Evolutionary conservation across 1,139 yeast genomes (phyloP), one percentile per base, ranked within the genome.

Genomic region (Arxiozyma slooffiae): DNA sequence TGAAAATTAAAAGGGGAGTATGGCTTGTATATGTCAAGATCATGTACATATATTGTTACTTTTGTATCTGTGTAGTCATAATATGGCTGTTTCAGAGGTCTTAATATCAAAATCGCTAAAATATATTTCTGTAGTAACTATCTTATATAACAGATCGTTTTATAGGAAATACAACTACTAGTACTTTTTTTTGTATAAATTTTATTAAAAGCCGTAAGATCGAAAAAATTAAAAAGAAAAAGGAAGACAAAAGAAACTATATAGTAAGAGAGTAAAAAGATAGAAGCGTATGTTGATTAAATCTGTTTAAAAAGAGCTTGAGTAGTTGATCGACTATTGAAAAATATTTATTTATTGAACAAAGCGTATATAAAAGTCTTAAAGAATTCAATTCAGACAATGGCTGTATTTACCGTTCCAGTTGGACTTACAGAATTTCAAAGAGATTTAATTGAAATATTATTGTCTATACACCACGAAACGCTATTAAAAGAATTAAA

Each of bases 401-500:
- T 41, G 44, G 20, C 38, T 16, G 44, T 9, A 71, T 78, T 1
- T 76, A 71, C 58, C 73, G 63, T 83, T 18, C 87, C 89, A 1
- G 74, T 82, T 0, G 70, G 74, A 1, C 70, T 80, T 47, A 76
- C 86, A 0, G 62, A 71, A 2, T 66, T 81, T 14, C 92, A 84
- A 60, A 68, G 66, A 46, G 84, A 81, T 53, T 62, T 82, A 47
- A 66, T 72, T 17, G 85, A 81, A 54, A 68, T 80, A 42, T 63
- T 80, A 45, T 57, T 82, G 1, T 74, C 75, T 34, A 66, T 82
- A 23, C 83, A 82, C 57, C 70, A 71, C 21, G 67, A 71, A 1
- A 74, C 77, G 9, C 63, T 80, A n/a, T 34, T 24, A 20, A 18
- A 17, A 18, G 53, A 57, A 37, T 26, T 44, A 6, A 54, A 50